phyloP scores from a whole-genome alignment of 257 asterid species.

The Solanum bulbocastanum region DNA sequence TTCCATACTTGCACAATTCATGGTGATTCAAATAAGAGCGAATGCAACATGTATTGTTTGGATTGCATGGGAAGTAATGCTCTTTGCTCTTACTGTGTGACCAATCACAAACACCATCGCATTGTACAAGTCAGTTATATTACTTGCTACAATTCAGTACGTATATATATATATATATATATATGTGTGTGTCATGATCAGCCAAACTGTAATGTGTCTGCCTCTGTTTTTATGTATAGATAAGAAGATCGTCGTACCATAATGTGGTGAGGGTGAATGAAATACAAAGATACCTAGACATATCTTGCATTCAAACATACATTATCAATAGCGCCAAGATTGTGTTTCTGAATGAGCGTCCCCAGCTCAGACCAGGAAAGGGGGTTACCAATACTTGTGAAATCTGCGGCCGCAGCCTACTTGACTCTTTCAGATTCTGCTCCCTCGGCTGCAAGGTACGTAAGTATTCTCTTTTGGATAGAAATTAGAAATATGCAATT shows the following conservation, averaged over 20 bases:
- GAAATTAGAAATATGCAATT: neutral
- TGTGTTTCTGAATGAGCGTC: conserved; percentile 41
- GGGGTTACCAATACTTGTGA: conserved; percentile 46
- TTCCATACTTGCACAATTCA: conserved; percentile 41
- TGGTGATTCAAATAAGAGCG: conserved; percentile 40
- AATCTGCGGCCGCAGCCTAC: conserved; percentile 48
- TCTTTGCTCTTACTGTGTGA: conserved; percentile 47
- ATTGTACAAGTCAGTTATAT: conserved; percentile 33
- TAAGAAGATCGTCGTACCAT: conserved; percentile 44
- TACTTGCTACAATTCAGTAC: neutral
- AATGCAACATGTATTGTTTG: conserved; percentile 60
- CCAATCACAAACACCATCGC: conserved; percentile 46
- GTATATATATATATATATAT: too few species aligned
- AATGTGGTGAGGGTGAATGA: conserved; percentile 50
- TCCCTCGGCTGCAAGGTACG: conserved; percentile 57
- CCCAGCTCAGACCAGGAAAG: conserved; percentile 48
- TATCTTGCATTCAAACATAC: conserved; percentile 48
- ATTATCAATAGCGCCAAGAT: conserved; percentile 44
- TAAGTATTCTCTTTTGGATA: neutral
- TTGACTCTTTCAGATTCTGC: conserved; percentile 44
- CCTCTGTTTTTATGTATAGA: conserved; percentile 15
- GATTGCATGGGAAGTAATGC: conserved; percentile 56
- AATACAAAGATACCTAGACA: conserved; percentile 40
- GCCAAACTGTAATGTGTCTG: neutral
- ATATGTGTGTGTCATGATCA: too few species aligned